Evolutionary conservation across 2,329 filamentous ascomycete species (phyloP), one percentile per base, ranked within the genome.

Genomic region (Fusarium austroafricanum): DNA sequence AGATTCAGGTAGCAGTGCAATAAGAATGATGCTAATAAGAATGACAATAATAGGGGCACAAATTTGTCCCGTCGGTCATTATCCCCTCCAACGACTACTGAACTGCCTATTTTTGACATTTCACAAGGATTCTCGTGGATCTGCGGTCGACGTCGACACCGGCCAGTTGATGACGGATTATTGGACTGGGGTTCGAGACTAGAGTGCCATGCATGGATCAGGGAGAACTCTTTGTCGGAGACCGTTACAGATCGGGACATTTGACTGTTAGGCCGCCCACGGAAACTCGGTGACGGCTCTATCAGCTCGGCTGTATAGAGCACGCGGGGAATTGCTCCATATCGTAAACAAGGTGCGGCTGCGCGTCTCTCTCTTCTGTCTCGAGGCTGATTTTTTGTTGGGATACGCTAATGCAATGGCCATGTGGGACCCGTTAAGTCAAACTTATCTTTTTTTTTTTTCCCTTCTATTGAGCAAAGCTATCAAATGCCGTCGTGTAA

Each of bases 341-440:
- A 68, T 69, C 65, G 67, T 40, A 31, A 70, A 67, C 66, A 69
- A 58, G 39, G 38, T 66, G 65, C 55, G 26, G 26, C 26, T 26
- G 26, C 26, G 6, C 26, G 26, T 26, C 26, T 26, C 5, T 26
- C 7, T 26, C 26, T 26, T 5, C 26, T 26, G 43, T 59, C 57
- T 57, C 33, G 54, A 55, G 56, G 56, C 56, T 59, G 40, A 33
- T 73, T 73, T 56, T 74, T 74, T 74, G 72, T 74, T 74, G 72
- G 72, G 72, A 74, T 70, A 56, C 72, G 69, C 72, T 74, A 74
- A 74, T 67, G 70, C 68, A 71, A 54, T 61, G 20, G 35, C 58
- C 49, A 64, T 57, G 69, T 72, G 71, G 68, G 58, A 60, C 60
- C 63, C 61, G 52, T 56, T 39, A 45, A 59, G 46, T 44, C 42